phyloP scores from a whole-genome alignment of 148 eudicot species.

The Rhododendron simsii region DNA sequence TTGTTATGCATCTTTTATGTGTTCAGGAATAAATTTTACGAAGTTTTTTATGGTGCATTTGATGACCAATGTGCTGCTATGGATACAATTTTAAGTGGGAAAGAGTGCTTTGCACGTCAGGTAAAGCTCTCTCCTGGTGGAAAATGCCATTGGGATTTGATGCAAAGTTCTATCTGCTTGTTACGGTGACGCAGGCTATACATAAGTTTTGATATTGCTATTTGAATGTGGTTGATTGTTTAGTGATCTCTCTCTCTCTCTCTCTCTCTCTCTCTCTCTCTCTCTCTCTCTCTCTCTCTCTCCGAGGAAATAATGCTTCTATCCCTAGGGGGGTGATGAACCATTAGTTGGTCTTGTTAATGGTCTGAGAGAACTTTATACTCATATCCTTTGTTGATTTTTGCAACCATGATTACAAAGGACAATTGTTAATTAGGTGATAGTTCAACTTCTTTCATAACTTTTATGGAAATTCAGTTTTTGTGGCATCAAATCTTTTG shows the following conservation, averaged over 20 bases:
- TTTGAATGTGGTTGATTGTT: background rate
- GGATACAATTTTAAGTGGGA: constrained; percentile 74
- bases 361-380: background rate
- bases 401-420: background rate
- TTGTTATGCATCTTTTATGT: constrained; percentile 11
- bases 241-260: background rate
- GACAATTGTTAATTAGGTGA: background rate
- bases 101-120: constrained; percentile 87
- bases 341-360: background rate
- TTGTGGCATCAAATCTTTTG: background rate
- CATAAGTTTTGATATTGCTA: background rate
- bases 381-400: background rate
- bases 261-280: background rate
- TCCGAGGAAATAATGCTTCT: background rate
- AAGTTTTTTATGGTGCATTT: constrained; percentile 69
- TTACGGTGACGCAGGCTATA: background rate
- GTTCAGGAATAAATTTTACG: constrained; percentile 69
- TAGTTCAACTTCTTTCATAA: constrained; percentile 4
- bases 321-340: background rate
- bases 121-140: constrained; percentile 25
- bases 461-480: background rate
- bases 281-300: too few species aligned
- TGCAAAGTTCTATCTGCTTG: background rate
- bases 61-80: constrained; percentile 73
- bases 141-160: background rate